A percentile compares a stretch with the other conserved stretches of the same genome.
phyloP scores from a whole-genome alignment of 139 green algal species.

The Axilococcus clingmanii region DNA sequence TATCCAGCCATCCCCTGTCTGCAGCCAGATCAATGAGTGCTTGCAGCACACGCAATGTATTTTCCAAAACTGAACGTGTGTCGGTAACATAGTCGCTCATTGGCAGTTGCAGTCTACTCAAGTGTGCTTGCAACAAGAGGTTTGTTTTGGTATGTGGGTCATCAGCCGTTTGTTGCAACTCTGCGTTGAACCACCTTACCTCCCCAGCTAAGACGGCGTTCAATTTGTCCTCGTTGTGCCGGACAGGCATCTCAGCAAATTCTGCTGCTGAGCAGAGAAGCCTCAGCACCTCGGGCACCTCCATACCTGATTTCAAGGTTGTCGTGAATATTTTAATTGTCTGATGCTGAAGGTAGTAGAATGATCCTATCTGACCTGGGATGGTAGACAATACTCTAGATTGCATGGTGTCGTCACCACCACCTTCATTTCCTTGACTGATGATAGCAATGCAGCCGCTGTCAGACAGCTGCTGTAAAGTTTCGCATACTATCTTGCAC shows the following conservation, averaged over 20 bases:
- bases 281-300: slow-evolving; percentile 30
- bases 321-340: slow-evolving; percentile 68
- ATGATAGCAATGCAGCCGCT: slow-evolving; percentile 56
- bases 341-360: slow-evolving; percentile 92
- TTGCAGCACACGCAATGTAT: slow-evolving; percentile 79
- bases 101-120: slow-evolving; percentile 65
- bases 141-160: slow-evolving; percentile 93
- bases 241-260: slow-evolving; percentile 94
- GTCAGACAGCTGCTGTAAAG: slow-evolving; percentile 57
- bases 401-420: slow-evolving; percentile 52
- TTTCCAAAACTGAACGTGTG: slow-evolving; percentile 86
- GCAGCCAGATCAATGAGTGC: slow-evolving; percentile 82
- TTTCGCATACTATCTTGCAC: slow-evolving; percentile 55
- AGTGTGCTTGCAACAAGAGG: slow-evolving; percentile 89
- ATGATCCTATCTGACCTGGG: slow-evolving; percentile 72
- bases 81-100: slow-evolving; percentile 95
- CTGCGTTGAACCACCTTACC: too few species aligned
- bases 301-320: slow-evolving; percentile 45
- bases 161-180: too few species aligned
- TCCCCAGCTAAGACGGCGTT: slow-evolving; percentile 62
- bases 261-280: slow-evolving; percentile 74
- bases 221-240: slow-evolving; percentile 96
- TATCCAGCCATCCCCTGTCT: slow-evolving; percentile 70
- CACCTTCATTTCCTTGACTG: slow-evolving; percentile 6
- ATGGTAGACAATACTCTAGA: slow-evolving; percentile 37